phyloP scores from a whole-genome alignment of 495 filamentous ascomycete species.

The Talaromyces wortmannii region DNA sequence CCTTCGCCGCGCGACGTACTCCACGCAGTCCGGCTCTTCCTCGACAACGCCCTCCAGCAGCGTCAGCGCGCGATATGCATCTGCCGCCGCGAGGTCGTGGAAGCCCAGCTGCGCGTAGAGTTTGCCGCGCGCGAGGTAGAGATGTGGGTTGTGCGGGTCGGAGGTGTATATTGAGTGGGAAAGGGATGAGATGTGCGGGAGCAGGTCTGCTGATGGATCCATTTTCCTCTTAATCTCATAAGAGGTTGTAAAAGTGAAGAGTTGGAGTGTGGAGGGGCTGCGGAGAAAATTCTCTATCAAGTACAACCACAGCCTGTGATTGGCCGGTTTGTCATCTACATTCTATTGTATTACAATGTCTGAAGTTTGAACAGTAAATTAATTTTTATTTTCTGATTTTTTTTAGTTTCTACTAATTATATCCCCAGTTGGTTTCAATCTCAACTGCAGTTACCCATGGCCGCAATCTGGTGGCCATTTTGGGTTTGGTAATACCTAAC shows the following conservation, averaged over 20 bases:
- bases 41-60: conserved; percentile 70
- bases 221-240: too few relatives aligned
- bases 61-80: conserved; percentile 84
- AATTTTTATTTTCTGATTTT: too few relatives aligned
- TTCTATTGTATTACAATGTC: neutral
- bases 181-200: conserved; percentile 3
- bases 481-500: too few relatives aligned
- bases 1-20: conserved; percentile 31
- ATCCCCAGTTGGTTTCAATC: too few relatives aligned
- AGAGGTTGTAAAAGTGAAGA: too few relatives aligned
- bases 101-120: conserved; percentile 71
- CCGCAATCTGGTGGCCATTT: too few relatives aligned
- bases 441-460: too few relatives aligned
- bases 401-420: too few relatives aligned
- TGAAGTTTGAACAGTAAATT: too few relatives aligned
- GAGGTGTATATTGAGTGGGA: conserved; percentile 24
- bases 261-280: conserved; percentile 10
- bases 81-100: conserved; percentile 82
- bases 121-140: conserved; percentile 65
- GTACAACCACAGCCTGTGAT: neutral
- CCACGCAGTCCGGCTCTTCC: conserved; percentile 37
- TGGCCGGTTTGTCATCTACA: neutral
- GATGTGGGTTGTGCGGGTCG: conserved; percentile 70
- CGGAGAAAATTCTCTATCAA: neutral
- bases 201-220: conserved; percentile 3